Conservation (phyloP, 2,329 filamentous ascomycete genomes). For the Trichoderma lentiforme region DNA sequence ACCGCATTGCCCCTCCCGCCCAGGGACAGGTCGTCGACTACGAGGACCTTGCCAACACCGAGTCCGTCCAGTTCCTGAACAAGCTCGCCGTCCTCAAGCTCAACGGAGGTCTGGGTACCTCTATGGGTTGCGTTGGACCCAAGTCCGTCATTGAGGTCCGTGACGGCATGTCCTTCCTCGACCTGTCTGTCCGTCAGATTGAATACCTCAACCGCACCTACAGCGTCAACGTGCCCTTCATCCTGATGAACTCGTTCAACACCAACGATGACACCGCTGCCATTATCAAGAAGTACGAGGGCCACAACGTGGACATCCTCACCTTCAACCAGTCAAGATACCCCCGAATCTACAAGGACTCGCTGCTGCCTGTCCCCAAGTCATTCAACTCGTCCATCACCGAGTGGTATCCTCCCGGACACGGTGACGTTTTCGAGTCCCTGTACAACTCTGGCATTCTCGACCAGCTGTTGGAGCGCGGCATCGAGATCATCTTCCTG, state of each 20-base stretch:
- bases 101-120: slow-evolving; percentile 98
- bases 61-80: slow-evolving; percentile 90
- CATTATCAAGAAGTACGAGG: slow-evolving; percentile 99
- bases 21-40: slow-evolving; percentile 94
- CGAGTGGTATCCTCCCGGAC: slow-evolving; percentile 98
- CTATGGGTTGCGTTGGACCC: slow-evolving; percentile 98
- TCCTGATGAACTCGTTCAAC: slow-evolving; percentile 99
- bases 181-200: slow-evolving; percentile 97
- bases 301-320: slow-evolving; percentile 98
- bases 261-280: slow-evolving; percentile 95
- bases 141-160: slow-evolving; percentile 99
- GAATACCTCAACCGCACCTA: slow-evolving; percentile 99
- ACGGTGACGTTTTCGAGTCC: slow-evolving; percentile 99
- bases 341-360: slow-evolving; percentile 97
- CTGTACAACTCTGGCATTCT: slow-evolving; percentile 98
- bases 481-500: slow-evolving; percentile 96
- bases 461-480: slow-evolving; percentile 90
- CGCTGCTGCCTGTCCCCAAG: slow-evolving; percentile 92
- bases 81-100: slow-evolving; percentile 99
- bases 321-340: slow-evolving; percentile 99
- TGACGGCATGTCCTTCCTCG: slow-evolving; percentile 99
- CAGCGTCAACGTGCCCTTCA: slow-evolving; percentile 93
- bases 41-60: slow-evolving; percentile 80
- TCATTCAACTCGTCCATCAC: slow-evolving; percentile 79
- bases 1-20: slow-evolving; percentile 90